Base-by-base conservation (phyloP, 2,329 filamentous ascomycete genomes). In the Bisporella sp. region DNA sequence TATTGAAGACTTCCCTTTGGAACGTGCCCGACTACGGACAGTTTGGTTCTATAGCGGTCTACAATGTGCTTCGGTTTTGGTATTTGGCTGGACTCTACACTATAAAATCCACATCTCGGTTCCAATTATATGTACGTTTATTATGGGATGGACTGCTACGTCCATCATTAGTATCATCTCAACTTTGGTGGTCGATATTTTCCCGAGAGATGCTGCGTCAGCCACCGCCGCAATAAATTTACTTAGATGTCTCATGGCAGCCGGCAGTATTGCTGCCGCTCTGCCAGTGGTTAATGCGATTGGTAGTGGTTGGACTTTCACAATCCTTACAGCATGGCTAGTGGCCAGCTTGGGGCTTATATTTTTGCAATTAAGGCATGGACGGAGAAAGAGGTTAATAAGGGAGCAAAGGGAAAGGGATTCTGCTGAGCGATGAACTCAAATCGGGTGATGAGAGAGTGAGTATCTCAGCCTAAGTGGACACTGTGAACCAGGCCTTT, bases 371-470 rank as follows among this genome's bases (percentile, higher is more conserved):
- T 55, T 61, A 45, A 41, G 31, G 33, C 50, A 45, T n/a, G 59
- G 76, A 0, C 59, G 69, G 12, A 62, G 58, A 47, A 78, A 73
- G 74, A 66, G 75, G 29, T 46, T 46, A 39, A 51, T 32, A 33
- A 49, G 55, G 31, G 47, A 49, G 45, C 21, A 37, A 29, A 42
- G 29, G 37, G 37, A 47, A 35, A 47, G 44, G 32, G 45, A 47
- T 37, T 21, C 21, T 21, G 21, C 21, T 21, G 21, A 21, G 21
- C 21, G 3, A 21, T 21, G 21, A 21, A 21, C 21, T 21, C 21
- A 21, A 21, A 21, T 21, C 21, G 21, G 21, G 21, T 21, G 21
- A 21, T 21, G 21, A 3, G 21, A 21, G 21, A 21, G 21, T 21
- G 21, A 21, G 21, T 21, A 21, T 21, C 21, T 21, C 21, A 21